Conservation (phyloP, 176 grass and related monocot genomes). For the Luzula sylvatica region DNA sequence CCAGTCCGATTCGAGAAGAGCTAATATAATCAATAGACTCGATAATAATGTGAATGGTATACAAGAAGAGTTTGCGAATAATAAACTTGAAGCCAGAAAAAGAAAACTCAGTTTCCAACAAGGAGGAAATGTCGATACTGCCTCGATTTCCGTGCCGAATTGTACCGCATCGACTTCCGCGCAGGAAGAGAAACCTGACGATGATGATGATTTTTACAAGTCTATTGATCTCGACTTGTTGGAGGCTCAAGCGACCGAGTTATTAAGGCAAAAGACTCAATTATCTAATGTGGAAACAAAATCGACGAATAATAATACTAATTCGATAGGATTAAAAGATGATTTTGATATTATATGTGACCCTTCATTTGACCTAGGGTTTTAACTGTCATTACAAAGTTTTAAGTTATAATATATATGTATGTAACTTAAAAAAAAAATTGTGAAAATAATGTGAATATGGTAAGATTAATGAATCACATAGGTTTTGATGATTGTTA, state of each 20-base stretch:
- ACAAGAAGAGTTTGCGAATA: conserved; percentile 40
- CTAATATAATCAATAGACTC: conserved; percentile 16
- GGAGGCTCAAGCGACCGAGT: conserved; percentile 59
- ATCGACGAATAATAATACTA: conserved; percentile 6
- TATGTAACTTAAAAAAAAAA: not conserved
- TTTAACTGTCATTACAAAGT: conserved; percentile 9
- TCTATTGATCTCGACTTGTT: conserved; percentile 71
- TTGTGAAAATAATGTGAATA: conserved; percentile 7
- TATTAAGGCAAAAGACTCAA: conserved; percentile 31
- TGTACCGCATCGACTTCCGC: conserved; percentile 9
- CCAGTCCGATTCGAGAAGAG: conserved; percentile 19
- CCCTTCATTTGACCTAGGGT: conserved; percentile 44
- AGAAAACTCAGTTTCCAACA: conserved; percentile 75
- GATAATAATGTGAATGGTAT: conserved; percentile 15
- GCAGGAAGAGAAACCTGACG: not conserved
- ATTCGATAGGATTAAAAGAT: conserved; percentile 19
- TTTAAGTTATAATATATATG: not conserved
- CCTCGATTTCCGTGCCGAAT: conserved; percentile 24
- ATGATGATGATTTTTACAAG: conserved; percentile 71
- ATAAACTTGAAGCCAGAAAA: conserved; percentile 67
- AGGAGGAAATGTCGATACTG: not conserved
- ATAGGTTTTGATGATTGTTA: too few species aligned
- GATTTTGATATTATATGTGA: conserved; percentile 23
- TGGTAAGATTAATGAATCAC: not conserved
- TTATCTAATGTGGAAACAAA: not conserved